phyloP scores from a whole-genome alignment of 2,329 filamentous ascomycete species.

The Erysiphe pulchra region DNA sequence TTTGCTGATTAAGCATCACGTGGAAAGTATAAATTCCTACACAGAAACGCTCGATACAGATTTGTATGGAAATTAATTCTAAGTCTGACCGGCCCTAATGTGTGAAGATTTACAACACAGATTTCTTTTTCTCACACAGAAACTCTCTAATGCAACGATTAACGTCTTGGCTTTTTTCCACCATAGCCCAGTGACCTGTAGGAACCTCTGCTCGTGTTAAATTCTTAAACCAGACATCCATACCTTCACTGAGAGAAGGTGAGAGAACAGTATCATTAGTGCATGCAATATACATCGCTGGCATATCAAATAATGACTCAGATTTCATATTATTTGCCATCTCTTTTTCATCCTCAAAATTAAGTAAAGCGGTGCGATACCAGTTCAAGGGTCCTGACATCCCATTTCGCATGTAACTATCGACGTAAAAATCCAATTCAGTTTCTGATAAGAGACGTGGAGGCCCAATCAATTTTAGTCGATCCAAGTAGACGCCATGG shows the following conservation, averaged over 20 bases:
- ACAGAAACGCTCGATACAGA: too few species aligned
- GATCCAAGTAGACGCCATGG: conserved; percentile 37
- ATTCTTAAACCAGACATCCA: conserved; percentile 37
- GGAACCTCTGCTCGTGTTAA: conserved; percentile 41
- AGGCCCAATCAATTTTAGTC: conserved; percentile 27
- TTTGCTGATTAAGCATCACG: too few species aligned
- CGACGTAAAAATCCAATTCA: conserved; percentile 53
- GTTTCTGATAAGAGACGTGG: conserved; percentile 35
- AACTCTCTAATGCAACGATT: conserved; percentile 30
- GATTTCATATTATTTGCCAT: conserved; percentile 30
- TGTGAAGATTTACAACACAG: background rate
- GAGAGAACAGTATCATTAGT: conserved; percentile 46
- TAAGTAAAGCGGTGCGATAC: conserved; percentile 54
- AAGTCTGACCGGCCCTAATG: too few species aligned
- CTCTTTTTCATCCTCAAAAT: conserved; percentile 47
- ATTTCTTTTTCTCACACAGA: conserved; percentile 2
- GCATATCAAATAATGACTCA: conserved; percentile 21
- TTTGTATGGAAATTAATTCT: too few species aligned
- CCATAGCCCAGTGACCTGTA: conserved; percentile 60
- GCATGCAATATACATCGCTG: conserved; percentile 52
- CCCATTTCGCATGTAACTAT: conserved; percentile 44
- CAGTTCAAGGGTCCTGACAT: conserved; percentile 64
- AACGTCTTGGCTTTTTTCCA: conserved; percentile 42
- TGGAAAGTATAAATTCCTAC: too few species aligned
- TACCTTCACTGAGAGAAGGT: conserved; percentile 40